Conservation (phyloP, 805 yeast species). For the Nakazawaea pomicola region DNA sequence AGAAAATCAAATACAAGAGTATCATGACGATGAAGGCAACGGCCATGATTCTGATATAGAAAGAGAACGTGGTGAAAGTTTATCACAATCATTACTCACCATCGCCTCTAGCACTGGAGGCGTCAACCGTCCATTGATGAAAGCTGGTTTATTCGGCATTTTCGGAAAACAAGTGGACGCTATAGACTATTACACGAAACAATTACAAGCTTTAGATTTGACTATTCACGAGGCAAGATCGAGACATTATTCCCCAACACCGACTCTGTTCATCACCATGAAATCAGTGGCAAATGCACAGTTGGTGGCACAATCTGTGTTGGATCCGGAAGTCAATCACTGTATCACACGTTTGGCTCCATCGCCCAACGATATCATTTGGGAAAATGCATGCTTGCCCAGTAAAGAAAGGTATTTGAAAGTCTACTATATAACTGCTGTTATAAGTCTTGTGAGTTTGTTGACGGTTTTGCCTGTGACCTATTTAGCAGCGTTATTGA, state of each 20-base stretch:
- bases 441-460: slow-evolving; percentile 65
- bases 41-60: slow-evolving; percentile 1
- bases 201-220: slow-evolving; percentile 63
- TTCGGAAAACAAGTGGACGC: slow-evolving; percentile 76
- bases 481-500: slow-evolving; percentile 77
- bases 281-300: slow-evolving; percentile 94
- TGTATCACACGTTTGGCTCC: slow-evolving; percentile 86
- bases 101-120: slow-evolving; percentile 12
- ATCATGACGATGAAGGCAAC: slow-evolving; percentile 17
- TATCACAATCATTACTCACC: slow-evolving; percentile 13
- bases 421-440: slow-evolving; percentile 55
- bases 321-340: slow-evolving; percentile 85
- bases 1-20: slow-evolving; percentile 8
- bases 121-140: slow-evolving; percentile 55
- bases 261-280: slow-evolving; percentile 93
- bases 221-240: slow-evolving; percentile 62
- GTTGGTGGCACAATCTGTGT: slow-evolving; percentile 91
- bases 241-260: slow-evolving; percentile 73
- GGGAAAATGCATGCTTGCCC: slow-evolving; percentile 86
- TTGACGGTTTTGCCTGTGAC: slow-evolving; percentile 79
- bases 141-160: slow-evolving; percentile 55
- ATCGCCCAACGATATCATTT: slow-evolving; percentile 90
- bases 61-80: slow-evolving; percentile 1
- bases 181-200: slow-evolving; percentile 67
- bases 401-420: slow-evolving; percentile 66